Conservation (phyloP, 2,329 filamentous ascomycete genomes). For the Aquanectria penicillioides region DNA sequence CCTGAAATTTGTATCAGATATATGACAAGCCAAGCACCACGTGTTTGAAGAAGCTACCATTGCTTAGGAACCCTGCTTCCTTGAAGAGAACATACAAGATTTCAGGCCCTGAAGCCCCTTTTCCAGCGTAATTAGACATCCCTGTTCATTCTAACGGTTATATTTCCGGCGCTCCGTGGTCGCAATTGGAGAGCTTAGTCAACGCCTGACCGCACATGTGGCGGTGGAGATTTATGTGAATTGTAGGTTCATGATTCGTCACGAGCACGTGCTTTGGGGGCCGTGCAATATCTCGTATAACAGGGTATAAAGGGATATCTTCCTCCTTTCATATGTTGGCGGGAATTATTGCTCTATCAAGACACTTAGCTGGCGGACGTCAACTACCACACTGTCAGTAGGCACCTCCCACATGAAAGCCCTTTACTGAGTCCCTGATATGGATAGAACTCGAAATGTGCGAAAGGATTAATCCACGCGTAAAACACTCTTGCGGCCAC, state of each 20-base stretch:
- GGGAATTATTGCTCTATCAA: neutral
- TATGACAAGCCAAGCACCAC: too few species aligned
- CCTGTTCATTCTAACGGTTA: too few species aligned
- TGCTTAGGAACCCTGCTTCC: too few species aligned
- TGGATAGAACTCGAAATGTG: neutral
- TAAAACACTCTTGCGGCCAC: constrained; percentile 3
- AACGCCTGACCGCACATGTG: constrained; percentile 1
- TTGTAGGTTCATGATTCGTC: constrained; percentile 9
- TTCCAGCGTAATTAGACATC: too few species aligned
- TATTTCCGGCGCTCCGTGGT: too few species aligned
- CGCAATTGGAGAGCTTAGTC: constrained; percentile 6
- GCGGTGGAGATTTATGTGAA: constrained; percentile 3
- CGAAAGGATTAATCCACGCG: neutral
- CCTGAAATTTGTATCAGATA: too few species aligned
- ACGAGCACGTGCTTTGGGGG: neutral
- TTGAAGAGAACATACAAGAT: too few species aligned
- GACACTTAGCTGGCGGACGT: neutral
- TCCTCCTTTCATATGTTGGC: neutral
- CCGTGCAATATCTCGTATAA: constrained; percentile 4
- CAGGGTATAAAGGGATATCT: constrained; percentile 10
- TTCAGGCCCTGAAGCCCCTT: too few species aligned
- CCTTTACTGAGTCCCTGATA: neutral
- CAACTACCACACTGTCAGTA: neutral
- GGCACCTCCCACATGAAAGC: neutral
- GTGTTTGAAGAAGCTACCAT: too few species aligned